A percentile compares a stretch with the other conserved stretches of the same genome.
These are phyloP conservation scores for Sindora glabra DNA, from an alignment of 306 rosid species.

Conservation along the genomic window DNA sequence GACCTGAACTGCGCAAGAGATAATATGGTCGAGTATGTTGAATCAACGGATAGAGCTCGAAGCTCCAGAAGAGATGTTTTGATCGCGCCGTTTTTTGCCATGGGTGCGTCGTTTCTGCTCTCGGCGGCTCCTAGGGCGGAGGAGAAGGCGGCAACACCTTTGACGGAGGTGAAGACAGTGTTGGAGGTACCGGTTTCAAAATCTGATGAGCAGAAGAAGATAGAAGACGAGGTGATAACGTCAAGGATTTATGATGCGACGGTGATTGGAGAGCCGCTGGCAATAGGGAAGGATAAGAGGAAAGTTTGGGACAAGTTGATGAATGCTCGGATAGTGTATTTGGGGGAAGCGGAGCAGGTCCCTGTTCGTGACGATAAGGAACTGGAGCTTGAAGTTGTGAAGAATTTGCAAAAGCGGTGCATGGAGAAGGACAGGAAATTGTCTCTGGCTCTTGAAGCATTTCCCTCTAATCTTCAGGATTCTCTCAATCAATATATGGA, in stretches of 20 bases:
- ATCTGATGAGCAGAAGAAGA: conserved; percentile 27
- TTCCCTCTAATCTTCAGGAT: conserved; percentile 74
- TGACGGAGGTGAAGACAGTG: neutral
- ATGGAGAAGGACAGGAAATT: conserved; percentile 42
- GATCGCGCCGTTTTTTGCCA: conserved; percentile 49
- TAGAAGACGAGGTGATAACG: conserved; percentile 45
- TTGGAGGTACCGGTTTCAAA: conserved; percentile 1
- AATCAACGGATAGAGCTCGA: neutral
- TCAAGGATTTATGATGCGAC: conserved; percentile 89
- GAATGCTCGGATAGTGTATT: conserved; percentile 71
- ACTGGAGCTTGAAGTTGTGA: conserved; percentile 81
- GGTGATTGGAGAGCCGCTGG: conserved; percentile 84
- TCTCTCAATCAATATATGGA: conserved; percentile 62
- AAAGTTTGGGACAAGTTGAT: conserved; percentile 94
- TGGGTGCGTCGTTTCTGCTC: conserved; percentile 53
- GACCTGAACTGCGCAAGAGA: neutral
- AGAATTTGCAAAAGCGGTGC: conserved; percentile 55
- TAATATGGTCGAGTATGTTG: neutral
- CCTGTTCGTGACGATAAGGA: conserved; percentile 86
- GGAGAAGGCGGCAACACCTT: conserved; percentile 20
- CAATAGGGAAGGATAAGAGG: conserved; percentile 76
- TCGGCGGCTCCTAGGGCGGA: conserved; percentile 53
- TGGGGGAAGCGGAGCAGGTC: conserved; percentile 94
- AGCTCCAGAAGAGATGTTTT: conserved; percentile 49
- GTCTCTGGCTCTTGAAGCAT: conserved; percentile 75